Evolutionary conservation across 129 eudicot species (phyloP), one percentile per base, ranked within the genome.

Genomic region (Escallonia herrerae): DNA sequence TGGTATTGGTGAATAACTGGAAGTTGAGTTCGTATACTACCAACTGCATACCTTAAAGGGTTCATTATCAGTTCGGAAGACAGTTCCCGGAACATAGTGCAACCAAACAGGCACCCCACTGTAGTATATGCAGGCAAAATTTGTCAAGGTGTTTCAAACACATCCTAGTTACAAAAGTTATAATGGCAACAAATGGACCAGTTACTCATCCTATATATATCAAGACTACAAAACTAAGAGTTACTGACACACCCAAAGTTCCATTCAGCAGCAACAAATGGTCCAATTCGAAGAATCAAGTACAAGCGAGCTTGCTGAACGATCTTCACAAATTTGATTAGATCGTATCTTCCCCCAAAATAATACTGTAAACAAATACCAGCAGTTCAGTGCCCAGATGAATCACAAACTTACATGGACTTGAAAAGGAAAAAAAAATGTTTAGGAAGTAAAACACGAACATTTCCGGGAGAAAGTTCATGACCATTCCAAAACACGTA

Each of bases 401-500:
- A n/a, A n/a, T n/a, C n/a, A n/a, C n/a, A n/a, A n/a, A n/a, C n/a
- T n/a, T n/a, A n/a, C n/a, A n/a, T n/a, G n/a, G n/a, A n/a, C n/a
- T n/a, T n/a, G n/a, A n/a, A n/a, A n/a, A n/a, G n/a, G n/a, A n/a
- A n/a, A n/a, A n/a, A n/a, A n/a, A n/a, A n/a, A n/a, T n/a, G n/a
- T n/a, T n/a, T n/a, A n/a, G n/a, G n/a, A n/a, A n/a, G n/a, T n/a
- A n/a, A n/a, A n/a, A n/a, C n/a, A 77, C 91, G 73, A 56, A 94
- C 99, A 72, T 94, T 87, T 56, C 86, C 79, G 3, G 97, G 99
- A 60, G 96, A 86, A 41, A 82, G 86, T 79, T 94, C 99, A 68
- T 94, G 99, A 39, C 99, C 99, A 60, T 94, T 94, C 99, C 99
- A 94, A 49, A 94, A 94, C 43, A 94, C 99, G 48, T 94, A 94